A percentile compares a stretch with the other conserved stretches of the same genome.
These are phyloP conservation scores for Articulospora tetracladia DNA, from an alignment of 495 filamentous ascomycete species.

Conservation along the genomic window DNA sequence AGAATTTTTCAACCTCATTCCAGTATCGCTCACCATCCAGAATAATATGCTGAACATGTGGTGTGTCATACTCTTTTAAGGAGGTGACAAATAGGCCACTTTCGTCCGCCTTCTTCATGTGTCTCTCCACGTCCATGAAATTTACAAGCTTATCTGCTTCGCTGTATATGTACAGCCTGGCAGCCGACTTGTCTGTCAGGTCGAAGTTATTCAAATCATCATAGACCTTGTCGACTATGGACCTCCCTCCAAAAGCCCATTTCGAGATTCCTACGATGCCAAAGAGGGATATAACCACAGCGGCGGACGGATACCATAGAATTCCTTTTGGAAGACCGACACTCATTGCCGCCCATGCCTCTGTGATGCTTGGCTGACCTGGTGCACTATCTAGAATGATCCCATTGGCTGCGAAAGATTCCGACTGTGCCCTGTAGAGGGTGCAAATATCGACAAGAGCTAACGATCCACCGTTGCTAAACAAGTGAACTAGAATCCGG, in stretches of 20 bases:
- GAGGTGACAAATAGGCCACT: conserved; percentile 25
- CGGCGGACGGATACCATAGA: conserved; percentile 1
- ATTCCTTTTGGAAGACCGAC: conserved; percentile 5
- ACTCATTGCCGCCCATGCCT: conserved; percentile 5
- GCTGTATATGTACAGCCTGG: conserved; percentile 33
- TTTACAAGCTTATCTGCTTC: conserved; percentile 35
- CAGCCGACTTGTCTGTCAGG: conserved; percentile 13
- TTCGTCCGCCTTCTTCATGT: conserved; percentile 26
- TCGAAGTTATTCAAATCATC: conserved; percentile 26
- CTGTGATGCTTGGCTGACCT: not conserved
- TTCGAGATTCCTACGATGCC: not conserved
- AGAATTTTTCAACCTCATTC: conserved; percentile 23
- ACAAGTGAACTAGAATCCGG: conserved; percentile 6
- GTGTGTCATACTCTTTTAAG: conserved; percentile 30
- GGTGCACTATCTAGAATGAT: conserved; percentile 6
- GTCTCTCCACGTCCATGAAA: conserved; percentile 30
- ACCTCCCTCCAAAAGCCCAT: not conserved
- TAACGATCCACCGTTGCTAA: conserved; percentile 8
- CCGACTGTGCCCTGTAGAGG: not conserved
- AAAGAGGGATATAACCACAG: not conserved
- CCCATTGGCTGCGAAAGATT: not conserved
- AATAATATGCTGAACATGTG: conserved; percentile 35
- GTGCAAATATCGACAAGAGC: not conserved
- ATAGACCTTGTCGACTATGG: conserved; percentile 26
- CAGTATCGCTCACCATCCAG: conserved; percentile 33